Base-by-base conservation (phyloP, 2,329 filamentous ascomycete species). In the Aspergillus texensis region DNA sequence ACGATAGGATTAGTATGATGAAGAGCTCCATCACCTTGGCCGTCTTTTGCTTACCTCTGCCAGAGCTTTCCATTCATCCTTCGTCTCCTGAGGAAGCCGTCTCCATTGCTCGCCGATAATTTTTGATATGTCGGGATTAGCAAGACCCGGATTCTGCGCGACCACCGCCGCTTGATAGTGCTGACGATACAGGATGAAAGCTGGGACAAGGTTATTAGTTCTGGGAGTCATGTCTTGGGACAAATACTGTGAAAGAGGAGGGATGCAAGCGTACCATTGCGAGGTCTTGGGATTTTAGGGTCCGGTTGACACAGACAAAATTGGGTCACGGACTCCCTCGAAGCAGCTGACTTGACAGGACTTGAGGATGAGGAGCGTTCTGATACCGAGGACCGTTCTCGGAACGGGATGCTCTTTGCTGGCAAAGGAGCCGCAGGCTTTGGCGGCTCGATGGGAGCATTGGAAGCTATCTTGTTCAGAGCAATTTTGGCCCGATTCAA, bases 141-240 rank as follows among this genome's bases (percentile, higher is more conserved):
- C 89, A 68, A 97, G 87, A 52, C 93, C 91, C n/a, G 94, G 94
- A 72, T 97, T 87, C 70, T 92, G 86, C 60, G 89, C 85, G 43
- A 94, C 91, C 57, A 98, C 92, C 56, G 88, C 84, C 21, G 91
- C 88, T 78, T 98, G 94, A 72, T 95, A 90, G 77, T 96, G 91
- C 77, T 98, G 94, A 45, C 95, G 93, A 82, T 97, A 99, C 71
- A 99, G 85, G 69, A 99, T 99, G 81, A 99, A 99, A 57, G 94
- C 95, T 99, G 77, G 76, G 75, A 26, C 16, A 97, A 97, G 57
- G 92, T 93, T 96, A 77, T 77, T 75, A 11, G 36, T 21, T 50
- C 26, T 45, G 6, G 48, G 48, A n/a, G 26, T 12, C 19, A 32
- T 32, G 19, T 4, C 19, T 32, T 11, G 48, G 11, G 10, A 32